Conservation (phyloP, 2,329 filamentous ascomycete species). For the Metarhizium brunneum region DNA sequence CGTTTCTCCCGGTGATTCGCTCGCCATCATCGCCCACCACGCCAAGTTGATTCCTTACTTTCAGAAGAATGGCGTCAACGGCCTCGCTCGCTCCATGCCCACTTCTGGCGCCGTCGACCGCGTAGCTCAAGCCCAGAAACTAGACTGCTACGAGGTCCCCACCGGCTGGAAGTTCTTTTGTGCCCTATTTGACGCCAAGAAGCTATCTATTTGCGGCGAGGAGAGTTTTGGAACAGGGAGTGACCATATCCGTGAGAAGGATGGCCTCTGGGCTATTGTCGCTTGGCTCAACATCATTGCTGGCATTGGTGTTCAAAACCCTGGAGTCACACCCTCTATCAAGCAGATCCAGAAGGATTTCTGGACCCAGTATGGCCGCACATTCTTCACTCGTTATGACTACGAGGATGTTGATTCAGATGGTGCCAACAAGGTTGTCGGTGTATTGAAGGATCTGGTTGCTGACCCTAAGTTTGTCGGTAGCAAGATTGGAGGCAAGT, state of each 20-base stretch:
- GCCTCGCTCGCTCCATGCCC: constrained; percentile 93
- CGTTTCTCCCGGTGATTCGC: constrained; percentile 91
- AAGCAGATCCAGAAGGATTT: constrained; percentile 95
- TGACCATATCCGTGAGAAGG: constrained; percentile 99
- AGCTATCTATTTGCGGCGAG: constrained; percentile 97
- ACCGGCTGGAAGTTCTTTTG: constrained; percentile 99
- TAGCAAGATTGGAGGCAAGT: constrained; percentile 62
- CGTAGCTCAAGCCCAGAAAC: constrained; percentile 87
- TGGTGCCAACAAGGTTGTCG: constrained; percentile 83
- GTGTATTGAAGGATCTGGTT: constrained; percentile 70
- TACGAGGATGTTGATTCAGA: constrained; percentile 93
- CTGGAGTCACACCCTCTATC: constrained; percentile 78
- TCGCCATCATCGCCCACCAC: constrained; percentile 97
- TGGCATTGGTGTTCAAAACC: constrained; percentile 75
- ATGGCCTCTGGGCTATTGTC: constrained; percentile 93
- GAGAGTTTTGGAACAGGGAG: constrained; percentile 97
- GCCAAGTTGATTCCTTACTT: constrained; percentile 97
- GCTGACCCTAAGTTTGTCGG: constrained; percentile 67
- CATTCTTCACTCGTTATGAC: constrained; percentile 98
- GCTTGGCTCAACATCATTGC: constrained; percentile 99
- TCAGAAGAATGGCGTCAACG: constrained; percentile 92
- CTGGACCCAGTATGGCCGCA: constrained; percentile 92
- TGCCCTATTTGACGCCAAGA: constrained; percentile 85
- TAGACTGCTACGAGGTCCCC: constrained; percentile 91
- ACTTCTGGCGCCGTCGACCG: constrained; percentile 93